phyloP scores from a whole-genome alignment of 306 rosid species.

The Vicia villosa region DNA sequence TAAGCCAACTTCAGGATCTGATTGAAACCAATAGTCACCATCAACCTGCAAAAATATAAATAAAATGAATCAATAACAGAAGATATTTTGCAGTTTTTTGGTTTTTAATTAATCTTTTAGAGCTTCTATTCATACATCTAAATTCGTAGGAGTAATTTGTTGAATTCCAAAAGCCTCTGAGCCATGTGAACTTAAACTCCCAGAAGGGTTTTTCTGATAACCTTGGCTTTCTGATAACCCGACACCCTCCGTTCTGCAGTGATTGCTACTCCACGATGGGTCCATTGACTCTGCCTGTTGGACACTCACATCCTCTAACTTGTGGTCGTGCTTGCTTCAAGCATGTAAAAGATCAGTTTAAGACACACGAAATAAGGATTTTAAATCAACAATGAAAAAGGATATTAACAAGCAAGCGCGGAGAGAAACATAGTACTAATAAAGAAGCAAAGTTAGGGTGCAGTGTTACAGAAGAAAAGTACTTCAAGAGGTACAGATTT shows the following conservation, averaged over 20 bases:
- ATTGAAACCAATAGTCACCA: conserved; percentile 81
- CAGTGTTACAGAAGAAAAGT: conserved; percentile 26
- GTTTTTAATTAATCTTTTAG: conserved; percentile 12
- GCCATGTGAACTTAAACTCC: conserved; percentile 26
- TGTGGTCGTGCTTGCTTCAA: conserved; percentile 46
- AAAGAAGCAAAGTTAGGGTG: conserved; percentile 24
- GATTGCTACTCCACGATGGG: conserved; percentile 39
- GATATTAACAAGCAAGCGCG: neutral
- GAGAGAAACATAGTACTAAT: conserved; percentile 24
- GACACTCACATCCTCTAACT: conserved; percentile 39
- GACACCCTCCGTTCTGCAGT: conserved; percentile 35
- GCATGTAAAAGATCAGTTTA: conserved; percentile 31
- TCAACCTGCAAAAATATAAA: conserved; percentile 51
- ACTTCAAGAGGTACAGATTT: conserved; percentile 74
- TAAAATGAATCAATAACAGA: neutral
- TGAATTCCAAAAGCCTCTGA: conserved; percentile 59
- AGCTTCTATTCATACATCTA: conserved; percentile 47
- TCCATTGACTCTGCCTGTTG: conserved; percentile 34
- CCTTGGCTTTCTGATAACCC: conserved; percentile 32
- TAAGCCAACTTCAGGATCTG: conserved; percentile 61
- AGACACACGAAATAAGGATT: conserved; percentile 13
- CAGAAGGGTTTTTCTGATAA: conserved; percentile 37
- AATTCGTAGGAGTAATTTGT: conserved; percentile 56
- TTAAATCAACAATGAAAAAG: conserved; percentile 5
- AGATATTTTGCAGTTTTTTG: neutral